Evolutionary conservation across 108 stramenopile genomes (phyloP), one percentile per base, ranked within the genome.

Genomic region (Tribonema minus): DNA sequence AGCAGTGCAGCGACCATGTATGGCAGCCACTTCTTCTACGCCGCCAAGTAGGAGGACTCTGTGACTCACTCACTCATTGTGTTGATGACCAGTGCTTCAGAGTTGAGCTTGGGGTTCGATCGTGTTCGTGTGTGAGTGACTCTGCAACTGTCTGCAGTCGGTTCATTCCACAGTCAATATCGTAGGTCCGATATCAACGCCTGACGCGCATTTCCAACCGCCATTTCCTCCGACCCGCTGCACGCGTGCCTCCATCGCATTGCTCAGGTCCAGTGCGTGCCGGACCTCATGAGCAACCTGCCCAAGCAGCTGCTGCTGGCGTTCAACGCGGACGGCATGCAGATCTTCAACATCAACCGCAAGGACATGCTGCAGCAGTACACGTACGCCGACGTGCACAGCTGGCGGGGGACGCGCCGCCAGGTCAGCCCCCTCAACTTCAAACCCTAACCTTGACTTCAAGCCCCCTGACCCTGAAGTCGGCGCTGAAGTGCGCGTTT

Each of bases 11-110:
- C 27, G 76, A 76, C 38, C 41, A 67, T 72, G 38, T 89, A 87
- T 76, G 89, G 89, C 36, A 83, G 76, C 72, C 83, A 79, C 83
- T 87, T 85, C 76, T 89, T 89, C 80, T 86, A 87, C 83, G 65
- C 71, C 60, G 59, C 61, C 61, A 83, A 83, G 76, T 46, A 70
- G 37, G 46, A 70, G 6, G 20, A 28, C 32, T n/a, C n/a, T n/a
- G n/a, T n/a, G n/a, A n/a, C n/a, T n/a, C n/a, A n/a, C n/a, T n/a
- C n/a, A n/a, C n/a, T n/a, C n/a, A n/a, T n/a, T n/a, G n/a, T n/a
- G n/a, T n/a, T n/a, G n/a, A n/a, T n/a, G n/a, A n/a, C 54, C 76
- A 83, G 66, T 28, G 82, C 26, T n/a, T n/a, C n/a, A n/a, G n/a
- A n/a, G n/a, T 71, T 82, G 82, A 64, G 70, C 2, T 32, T 75